A percentile compares a stretch with the other conserved stretches of the same genome.
phyloP scores from a whole-genome alignment of 2,329 filamentous ascomycete species.

The Neonectria punicea region DNA sequence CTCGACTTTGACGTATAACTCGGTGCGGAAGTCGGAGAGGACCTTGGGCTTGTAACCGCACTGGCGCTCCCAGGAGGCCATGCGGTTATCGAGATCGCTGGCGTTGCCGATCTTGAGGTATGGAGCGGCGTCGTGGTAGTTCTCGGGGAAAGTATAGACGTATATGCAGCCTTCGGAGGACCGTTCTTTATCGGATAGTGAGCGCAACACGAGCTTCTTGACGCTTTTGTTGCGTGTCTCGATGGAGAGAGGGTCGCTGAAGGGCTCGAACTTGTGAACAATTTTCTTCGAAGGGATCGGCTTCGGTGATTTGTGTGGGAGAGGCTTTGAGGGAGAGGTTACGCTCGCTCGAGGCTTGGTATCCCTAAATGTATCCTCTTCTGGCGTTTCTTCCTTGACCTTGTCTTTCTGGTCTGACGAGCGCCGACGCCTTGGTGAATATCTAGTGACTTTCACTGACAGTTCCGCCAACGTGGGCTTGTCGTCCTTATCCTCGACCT shows the following conservation, averaged over 20 bases:
- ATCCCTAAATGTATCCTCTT: background rate
- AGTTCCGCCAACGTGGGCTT: background rate
- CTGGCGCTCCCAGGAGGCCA: conserved; percentile 33
- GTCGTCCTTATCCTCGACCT: conserved; percentile 25
- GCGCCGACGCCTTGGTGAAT: background rate
- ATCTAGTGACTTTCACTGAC: background rate
- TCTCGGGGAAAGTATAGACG: conserved; percentile 38
- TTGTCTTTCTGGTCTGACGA: background rate
- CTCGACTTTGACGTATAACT: conserved; percentile 43
- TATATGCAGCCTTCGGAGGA: conserved; percentile 37
- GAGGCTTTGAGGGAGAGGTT: background rate
- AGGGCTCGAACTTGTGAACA: conserved; percentile 32
- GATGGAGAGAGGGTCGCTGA: conserved; percentile 10
- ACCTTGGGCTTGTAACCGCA: conserved; percentile 42
- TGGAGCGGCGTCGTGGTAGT: conserved; percentile 23
- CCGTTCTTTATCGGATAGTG: conserved; percentile 7
- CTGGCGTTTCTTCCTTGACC: background rate
- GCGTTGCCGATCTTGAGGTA: conserved; percentile 48
- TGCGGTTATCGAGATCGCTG: conserved; percentile 33
- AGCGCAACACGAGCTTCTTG: conserved; percentile 23
- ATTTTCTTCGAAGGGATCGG: background rate
- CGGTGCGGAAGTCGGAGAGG: conserved; percentile 24
- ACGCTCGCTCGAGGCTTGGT: background rate
- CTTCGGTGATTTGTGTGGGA: background rate
- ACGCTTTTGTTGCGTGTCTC: conserved; percentile 32